phyloP scores from a whole-genome alignment of 768 basidiomycete species.

The Macrolepiota albuminosa region DNA sequence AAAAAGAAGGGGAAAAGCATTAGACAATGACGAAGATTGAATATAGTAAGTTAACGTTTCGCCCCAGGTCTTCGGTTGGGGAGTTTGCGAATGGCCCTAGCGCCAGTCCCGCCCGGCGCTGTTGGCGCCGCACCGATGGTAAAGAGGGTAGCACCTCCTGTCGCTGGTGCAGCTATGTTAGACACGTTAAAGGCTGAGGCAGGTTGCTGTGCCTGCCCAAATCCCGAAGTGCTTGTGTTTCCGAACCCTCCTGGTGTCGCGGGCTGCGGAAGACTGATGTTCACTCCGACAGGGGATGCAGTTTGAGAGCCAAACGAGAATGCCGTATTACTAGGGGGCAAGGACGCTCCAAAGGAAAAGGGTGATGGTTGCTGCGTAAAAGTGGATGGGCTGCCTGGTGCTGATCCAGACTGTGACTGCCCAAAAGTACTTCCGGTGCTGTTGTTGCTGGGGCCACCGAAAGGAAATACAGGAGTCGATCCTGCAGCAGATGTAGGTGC shows the following conservation, averaged over 20 bases:
- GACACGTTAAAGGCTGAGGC: conserved; percentile 43
- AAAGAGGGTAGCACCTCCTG: conserved; percentile 41
- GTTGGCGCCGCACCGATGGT: conserved; percentile 58
- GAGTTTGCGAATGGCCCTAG: conserved; percentile 49
- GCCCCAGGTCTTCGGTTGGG: conserved; percentile 41
- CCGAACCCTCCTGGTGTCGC: conserved; percentile 38
- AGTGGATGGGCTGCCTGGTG: conserved; percentile 55
- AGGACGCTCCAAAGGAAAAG: conserved; percentile 42
- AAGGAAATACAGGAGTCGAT: conserved; percentile 38
- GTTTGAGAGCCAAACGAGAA: conserved; percentile 59
- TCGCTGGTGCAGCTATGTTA: conserved; percentile 27
- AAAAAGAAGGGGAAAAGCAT: not conserved
- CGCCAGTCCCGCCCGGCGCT: conserved; percentile 26
- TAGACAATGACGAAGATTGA: not conserved
- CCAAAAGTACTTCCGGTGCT: conserved; percentile 36
- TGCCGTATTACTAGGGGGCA: conserved; percentile 28
- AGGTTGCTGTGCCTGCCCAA: conserved; percentile 31
- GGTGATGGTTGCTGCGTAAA: conserved; percentile 45
- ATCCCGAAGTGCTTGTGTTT: conserved; percentile 27
- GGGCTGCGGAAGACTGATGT: conserved; percentile 32
- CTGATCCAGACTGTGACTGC: conserved; percentile 36
- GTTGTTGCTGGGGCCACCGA: conserved; percentile 33
- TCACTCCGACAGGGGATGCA: conserved; percentile 47
- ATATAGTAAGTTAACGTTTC: conserved; percentile 28
- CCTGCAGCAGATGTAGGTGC: conserved; percentile 33